Evolutionary conservation across 108 stramenopile species (phyloP).

Genomic region (Schizochytrium sp.): DNA sequence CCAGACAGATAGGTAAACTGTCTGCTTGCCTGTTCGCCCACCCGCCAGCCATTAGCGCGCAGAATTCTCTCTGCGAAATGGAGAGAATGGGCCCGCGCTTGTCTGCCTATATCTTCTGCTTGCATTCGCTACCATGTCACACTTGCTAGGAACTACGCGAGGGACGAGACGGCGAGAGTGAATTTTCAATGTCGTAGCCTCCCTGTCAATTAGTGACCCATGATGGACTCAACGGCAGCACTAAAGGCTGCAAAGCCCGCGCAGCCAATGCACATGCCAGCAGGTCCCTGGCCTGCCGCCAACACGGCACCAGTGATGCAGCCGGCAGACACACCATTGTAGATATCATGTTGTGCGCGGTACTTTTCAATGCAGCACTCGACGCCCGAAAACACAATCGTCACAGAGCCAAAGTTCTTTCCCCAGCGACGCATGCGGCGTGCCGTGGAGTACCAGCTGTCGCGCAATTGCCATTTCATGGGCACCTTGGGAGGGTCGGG

Average conservation of each 20-base stretch:
- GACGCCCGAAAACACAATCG: constrained; percentile 23
- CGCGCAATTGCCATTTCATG: constrained; percentile 22
- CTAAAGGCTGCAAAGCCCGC: constrained; percentile 36
- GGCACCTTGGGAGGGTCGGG: constrained; percentile 21
- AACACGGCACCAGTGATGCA: constrained; percentile 30
- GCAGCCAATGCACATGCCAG: constrained; percentile 28
- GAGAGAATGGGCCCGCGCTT: too few species aligned
- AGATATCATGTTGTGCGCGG: constrained; percentile 31
- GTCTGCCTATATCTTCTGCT: too few species aligned
- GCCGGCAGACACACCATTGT: constrained; percentile 28
- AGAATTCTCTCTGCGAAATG: too few species aligned
- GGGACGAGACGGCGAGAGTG: too few species aligned
- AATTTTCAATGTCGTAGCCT: too few species aligned
- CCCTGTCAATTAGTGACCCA: constrained; percentile 4
- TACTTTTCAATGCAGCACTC: constrained; percentile 32
- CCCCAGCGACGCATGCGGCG: background rate
- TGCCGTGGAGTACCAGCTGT: background rate
- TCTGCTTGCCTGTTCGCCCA: too few species aligned
- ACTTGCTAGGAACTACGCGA: too few species aligned
- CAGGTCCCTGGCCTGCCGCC: constrained; percentile 26
- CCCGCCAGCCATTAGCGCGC: too few species aligned
- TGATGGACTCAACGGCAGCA: constrained; percentile 21
- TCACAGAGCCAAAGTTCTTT: constrained; percentile 22
- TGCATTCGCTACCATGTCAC: too few species aligned
- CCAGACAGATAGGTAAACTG: too few species aligned